Base-by-base conservation (phyloP, 371 early-diverging fungal species). In the Batkoa obscura region DNA sequence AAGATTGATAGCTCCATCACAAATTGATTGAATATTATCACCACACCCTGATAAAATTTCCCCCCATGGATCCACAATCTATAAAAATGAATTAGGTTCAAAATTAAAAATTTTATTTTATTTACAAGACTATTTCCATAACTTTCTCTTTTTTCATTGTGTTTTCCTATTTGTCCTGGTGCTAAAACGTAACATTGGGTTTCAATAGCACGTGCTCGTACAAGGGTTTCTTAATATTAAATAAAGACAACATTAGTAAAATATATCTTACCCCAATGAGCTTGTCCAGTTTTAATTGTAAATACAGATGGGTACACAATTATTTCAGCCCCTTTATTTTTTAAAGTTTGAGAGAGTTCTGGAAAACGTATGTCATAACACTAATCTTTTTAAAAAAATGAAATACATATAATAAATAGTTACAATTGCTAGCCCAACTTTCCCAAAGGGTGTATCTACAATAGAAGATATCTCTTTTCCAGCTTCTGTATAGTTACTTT, bases 331-430 rank as follows among this genome's bases (percentile, higher is more conserved):
- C 86, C 85, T 15, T 66, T 65, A 34, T 58, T 60, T 6, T 84
- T 67, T 43, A 85, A 72, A 0, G 61, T 60, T 45, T 74, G 62
- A 0, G 84, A 70, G 52, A 80, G 41, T 56, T 88, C 86, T 0
- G 89, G 76, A 63, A 88, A 90, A 23, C 91, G 72, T 50, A 90
- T 48, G 62, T 90, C 91, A 59, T 88, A 89, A 67, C 91, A 90
- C 3, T 58, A 50, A 39, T 2, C 30, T 31, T 9, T 15, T 35
- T 12, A 41, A 23, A 4, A 2, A 10, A 9, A 33, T 50, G 17
- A 5, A 10, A 45, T 47, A 31, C 3, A 34, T 6, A n/a, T n/a
- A n/a, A n/a, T 36, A 12, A 15, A 32, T 13, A 33, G 46, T 50
- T 57, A 57, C 45, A 39, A 71, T 75, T 17, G 74, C 72, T 3